Evolutionary conservation across 1,284 basidiomycete genomes (phyloP).

Genomic region (Tylopilus orsonianus): DNA sequence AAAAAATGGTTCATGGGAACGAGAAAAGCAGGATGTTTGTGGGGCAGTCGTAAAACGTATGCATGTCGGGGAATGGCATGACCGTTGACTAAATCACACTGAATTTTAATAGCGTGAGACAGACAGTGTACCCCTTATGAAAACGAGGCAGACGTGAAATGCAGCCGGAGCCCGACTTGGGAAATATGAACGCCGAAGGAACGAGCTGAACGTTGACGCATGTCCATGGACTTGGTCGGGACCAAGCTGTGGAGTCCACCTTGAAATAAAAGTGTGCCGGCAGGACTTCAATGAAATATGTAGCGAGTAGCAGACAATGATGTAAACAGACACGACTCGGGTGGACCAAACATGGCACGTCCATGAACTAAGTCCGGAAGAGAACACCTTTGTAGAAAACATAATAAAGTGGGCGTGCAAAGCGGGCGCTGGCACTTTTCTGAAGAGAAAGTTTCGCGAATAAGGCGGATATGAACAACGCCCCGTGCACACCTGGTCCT

Average conservation of each 20-base stretch:
- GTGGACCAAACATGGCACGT: constrained; percentile 15
- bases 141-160: constrained; percentile 25
- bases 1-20: constrained; percentile 5
- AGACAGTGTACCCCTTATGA: constrained; percentile 8
- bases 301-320: constrained; percentile 18
- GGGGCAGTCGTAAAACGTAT: constrained; percentile 17
- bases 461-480: constrained; percentile 30
- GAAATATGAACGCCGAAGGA: constrained; percentile 15
- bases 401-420: constrained; percentile 22
- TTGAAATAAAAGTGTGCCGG: constrained; percentile 10
- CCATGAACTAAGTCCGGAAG: constrained; percentile 13
- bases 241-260: constrained; percentile 12
- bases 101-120: constrained; percentile 14
- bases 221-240: constrained; percentile 25
- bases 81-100: constrained; percentile 9
- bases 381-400: constrained; percentile 19
- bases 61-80: constrained; percentile 9
- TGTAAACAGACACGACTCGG: constrained; percentile 28
- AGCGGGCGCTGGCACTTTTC: constrained; percentile 20
- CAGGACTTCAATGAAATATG: constrained; percentile 12
- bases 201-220: constrained; percentile 6
- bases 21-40: constrained; percentile 16
- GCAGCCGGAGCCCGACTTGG: constrained; percentile 17
- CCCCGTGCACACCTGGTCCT: constrained; percentile 19
- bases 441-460: constrained; percentile 24